A percentile compares a stretch with the other conserved stretches of the same genome.
phyloP scores from a whole-genome alignment of 352 stramenopile genomes.

The Plasmopara halstedii region DNA sequence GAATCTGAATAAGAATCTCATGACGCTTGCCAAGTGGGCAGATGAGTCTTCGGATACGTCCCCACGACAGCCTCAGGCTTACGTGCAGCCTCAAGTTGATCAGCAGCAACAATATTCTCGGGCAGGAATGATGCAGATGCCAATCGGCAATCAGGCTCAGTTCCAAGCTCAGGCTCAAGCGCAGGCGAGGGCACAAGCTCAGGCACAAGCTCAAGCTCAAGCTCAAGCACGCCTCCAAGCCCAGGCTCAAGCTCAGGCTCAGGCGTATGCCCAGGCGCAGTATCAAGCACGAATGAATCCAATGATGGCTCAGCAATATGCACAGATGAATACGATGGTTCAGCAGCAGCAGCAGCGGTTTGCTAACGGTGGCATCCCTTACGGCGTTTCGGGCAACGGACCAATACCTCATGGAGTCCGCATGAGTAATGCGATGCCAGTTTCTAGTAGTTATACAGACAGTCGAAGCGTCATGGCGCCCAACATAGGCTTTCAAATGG shows the following conservation, averaged over 20 bases:
- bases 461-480: conserved; percentile 21
- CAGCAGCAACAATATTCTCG: conserved; percentile 20
- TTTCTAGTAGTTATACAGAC: conserved; percentile 28
- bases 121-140: conserved; percentile 28
- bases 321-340: conserved; percentile 28
- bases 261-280: conserved; percentile 47
- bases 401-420: conserved; percentile 18
- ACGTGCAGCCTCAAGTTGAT: conserved; percentile 17
- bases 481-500: conserved; percentile 37
- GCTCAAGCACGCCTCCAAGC: conserved; percentile 26
- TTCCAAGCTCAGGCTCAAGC: conserved; percentile 20
- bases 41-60: conserved; percentile 75
- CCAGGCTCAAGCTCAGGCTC: conserved; percentile 28
- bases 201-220: conserved; percentile 17
- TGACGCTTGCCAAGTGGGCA: conserved; percentile 84
- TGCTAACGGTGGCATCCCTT: conserved; percentile 31
- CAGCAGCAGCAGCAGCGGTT: conserved; percentile 28
- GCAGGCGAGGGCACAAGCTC: conserved; percentile 20
- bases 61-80: conserved; percentile 26
- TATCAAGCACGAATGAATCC: conserved; percentile 58
- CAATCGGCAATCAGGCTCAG: conserved; percentile 16
- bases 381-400: conserved; percentile 17
- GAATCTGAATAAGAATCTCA: conserved; percentile 86
- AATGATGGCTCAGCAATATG: conserved; percentile 35
- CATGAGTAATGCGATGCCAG: conserved; percentile 27